Conservation (phyloP, 306 rosid species). For the Inga leiocalycina region DNA sequence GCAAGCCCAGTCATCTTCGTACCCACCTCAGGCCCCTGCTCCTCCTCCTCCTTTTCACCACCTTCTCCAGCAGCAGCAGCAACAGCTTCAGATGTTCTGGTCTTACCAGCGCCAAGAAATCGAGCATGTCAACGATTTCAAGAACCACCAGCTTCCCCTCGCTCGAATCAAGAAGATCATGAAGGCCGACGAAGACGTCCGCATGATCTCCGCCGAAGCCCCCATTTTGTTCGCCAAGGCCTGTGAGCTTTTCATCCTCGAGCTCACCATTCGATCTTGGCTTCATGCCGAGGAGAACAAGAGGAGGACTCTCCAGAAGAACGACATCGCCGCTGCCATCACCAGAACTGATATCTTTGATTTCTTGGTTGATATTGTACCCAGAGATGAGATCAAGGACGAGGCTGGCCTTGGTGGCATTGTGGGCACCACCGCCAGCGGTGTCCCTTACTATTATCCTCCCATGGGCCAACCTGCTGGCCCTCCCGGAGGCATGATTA, state of each 20-base stretch:
- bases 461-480: conserved; percentile 94
- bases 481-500: conserved; percentile 73
- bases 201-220: conserved; percentile 98
- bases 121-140: conserved; percentile 91
- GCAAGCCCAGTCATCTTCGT: conserved; percentile 50
- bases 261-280: conserved; percentile 97
- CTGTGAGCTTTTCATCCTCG: conserved; percentile 98
- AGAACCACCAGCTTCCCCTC: conserved; percentile 96
- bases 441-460: conserved; percentile 87
- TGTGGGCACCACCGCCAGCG: conserved; percentile 77
- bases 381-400: conserved; percentile 93
- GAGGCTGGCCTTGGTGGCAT: conserved; percentile 64
- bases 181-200: conserved; percentile 99
- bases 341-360: conserved; percentile 94
- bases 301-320: conserved; percentile 91
- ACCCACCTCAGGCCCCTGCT: conserved; percentile 49
- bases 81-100: conserved; percentile 99
- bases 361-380: conserved; percentile 89
- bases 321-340: conserved; percentile 92
- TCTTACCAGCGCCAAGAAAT: conserved; percentile 90
- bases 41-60: conserved; percentile 73
- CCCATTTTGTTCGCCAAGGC: conserved; percentile 95
- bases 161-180: conserved; percentile 99
- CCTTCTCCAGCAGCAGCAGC: conserved; percentile 93
- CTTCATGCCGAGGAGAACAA: conserved; percentile 99